Percentiles rank a stretch among this genome's conserved stretches.
Evolutionary conservation across 192 early-diverging fungal species (phyloP).

Genomic region (Rhizoclosmatium sp.): DNA sequence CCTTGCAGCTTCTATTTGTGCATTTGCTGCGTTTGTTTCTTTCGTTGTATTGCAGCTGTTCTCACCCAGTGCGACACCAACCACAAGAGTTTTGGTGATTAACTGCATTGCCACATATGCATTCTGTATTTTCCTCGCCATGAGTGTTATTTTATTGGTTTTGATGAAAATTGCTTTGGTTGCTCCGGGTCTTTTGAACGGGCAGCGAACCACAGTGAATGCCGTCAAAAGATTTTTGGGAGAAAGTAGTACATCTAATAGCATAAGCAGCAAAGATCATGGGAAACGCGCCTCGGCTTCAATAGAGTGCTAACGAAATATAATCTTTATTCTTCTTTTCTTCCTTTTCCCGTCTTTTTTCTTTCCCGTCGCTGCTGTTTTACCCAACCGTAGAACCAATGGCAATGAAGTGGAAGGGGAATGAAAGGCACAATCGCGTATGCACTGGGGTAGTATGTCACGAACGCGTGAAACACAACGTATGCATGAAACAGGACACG

Average conservation of each 20-base stretch:
- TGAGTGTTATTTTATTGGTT: neutral
- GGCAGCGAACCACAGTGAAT: neutral
- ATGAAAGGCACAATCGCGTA: conserved; percentile 33
- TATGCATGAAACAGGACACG: conserved; percentile 56
- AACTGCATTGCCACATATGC: neutral
- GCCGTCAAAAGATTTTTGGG: neutral
- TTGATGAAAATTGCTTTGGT: neutral
- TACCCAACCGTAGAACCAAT: conserved; percentile 40
- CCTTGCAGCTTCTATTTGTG: neutral
- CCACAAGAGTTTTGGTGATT: neutral
- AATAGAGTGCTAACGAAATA: too few relatives aligned
- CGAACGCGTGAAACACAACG: conserved; percentile 52
- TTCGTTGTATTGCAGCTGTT: neutral
- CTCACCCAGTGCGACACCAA: neutral
- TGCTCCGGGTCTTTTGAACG: neutral
- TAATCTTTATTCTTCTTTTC: too few relatives aligned
- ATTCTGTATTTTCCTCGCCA: neutral
- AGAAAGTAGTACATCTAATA: neutral
- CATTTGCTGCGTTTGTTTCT: neutral
- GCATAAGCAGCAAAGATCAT: too few relatives aligned
- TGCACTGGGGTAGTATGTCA: conserved; percentile 37
- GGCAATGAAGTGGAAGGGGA: conserved; percentile 31
- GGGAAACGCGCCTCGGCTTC: too few relatives aligned
- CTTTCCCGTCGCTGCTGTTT: neutral
- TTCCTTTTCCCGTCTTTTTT: neutral